phyloP scores from a whole-genome alignment of 257 asterid genomes.

The Gynochthodes officinalis region DNA sequence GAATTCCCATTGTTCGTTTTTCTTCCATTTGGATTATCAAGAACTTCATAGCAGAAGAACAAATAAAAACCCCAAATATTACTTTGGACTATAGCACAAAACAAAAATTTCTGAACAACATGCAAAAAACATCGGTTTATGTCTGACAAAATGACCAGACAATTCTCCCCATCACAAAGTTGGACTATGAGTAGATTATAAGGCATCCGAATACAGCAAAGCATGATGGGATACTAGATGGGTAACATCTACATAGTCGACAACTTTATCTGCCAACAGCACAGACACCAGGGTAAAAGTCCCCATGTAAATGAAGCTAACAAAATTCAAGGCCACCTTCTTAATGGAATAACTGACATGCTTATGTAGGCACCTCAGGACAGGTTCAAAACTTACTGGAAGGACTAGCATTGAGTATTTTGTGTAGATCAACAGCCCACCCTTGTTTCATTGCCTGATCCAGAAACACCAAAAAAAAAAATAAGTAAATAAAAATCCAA shows the following conservation, averaged over 20 bases:
- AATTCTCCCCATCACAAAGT: neutral
- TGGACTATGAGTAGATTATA: neutral
- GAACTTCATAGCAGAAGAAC: neutral
- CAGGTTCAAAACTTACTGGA: slow-evolving; percentile 58
- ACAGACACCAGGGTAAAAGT: neutral
- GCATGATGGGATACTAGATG: neutral
- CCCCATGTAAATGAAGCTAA: neutral
- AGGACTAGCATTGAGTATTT: slow-evolving; percentile 74
- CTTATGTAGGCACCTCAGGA: neutral
- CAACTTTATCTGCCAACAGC: neutral
- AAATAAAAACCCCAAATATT: neutral
- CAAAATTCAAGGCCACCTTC: neutral
- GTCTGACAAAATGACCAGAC: neutral
- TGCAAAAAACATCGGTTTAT: neutral
- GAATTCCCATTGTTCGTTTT: neutral
- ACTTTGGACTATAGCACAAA: neutral
- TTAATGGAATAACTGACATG: neutral
- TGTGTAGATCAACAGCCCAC: slow-evolving; percentile 63
- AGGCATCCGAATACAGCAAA: neutral
- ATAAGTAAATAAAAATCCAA: too few relatives aligned
- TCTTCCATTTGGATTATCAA: too few relatives aligned
- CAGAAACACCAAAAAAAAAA: neutral
- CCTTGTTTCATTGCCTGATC: slow-evolving; percentile 66
- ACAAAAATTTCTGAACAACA: neutral
- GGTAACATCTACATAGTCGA: neutral